Evolutionary conservation across 495 filamentous ascomycete genomes (phyloP).

Genomic region (Penicillium steckii): DNA sequence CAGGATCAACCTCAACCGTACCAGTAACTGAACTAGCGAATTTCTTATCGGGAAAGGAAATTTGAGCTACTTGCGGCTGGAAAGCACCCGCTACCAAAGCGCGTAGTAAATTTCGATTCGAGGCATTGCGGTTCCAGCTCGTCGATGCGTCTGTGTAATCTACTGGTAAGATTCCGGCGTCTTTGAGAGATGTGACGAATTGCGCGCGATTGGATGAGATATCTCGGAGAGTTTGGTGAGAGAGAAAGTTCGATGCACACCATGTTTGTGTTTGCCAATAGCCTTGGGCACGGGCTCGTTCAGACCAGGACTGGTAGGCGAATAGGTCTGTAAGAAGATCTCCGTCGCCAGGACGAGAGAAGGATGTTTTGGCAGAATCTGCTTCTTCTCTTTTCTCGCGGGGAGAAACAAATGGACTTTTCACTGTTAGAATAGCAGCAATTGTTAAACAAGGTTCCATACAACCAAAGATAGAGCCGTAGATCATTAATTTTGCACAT

Average conservation of each 20-base stretch:
- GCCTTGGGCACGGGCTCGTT: constrained; percentile 53
- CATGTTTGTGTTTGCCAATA: constrained; percentile 67
- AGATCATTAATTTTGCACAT: constrained; percentile 93
- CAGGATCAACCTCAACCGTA: constrained; percentile 87
- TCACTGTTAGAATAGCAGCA: constrained; percentile 81
- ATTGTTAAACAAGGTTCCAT: constrained; percentile 88
- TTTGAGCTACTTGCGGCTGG: constrained; percentile 85
- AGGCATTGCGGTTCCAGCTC: constrained; percentile 49
- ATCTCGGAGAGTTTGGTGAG: constrained; percentile 75
- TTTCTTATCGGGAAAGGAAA: constrained; percentile 92
- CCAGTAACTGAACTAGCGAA: constrained; percentile 82
- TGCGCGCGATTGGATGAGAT: constrained; percentile 84
- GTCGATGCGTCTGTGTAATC: constrained; percentile 35
- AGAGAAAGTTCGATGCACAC: constrained; percentile 89
- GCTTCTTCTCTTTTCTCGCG: constrained; percentile 77
- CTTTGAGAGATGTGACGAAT: constrained; percentile 80
- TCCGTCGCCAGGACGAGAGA: constrained; percentile 68
- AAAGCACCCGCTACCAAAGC: constrained; percentile 90
- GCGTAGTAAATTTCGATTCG: constrained; percentile 66
- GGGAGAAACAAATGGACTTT: constrained; percentile 80
- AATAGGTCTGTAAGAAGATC: constrained; percentile 84
- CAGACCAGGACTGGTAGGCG: constrained; percentile 80
- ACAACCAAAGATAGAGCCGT: constrained; percentile 89
- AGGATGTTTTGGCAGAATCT: constrained; percentile 70
- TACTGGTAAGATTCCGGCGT: constrained; percentile 74